These are phyloP conservation scores for Balansia obtecta DNA, from an alignment of 2,329 filamentous ascomycete genomes.

Conservation along the genomic window DNA sequence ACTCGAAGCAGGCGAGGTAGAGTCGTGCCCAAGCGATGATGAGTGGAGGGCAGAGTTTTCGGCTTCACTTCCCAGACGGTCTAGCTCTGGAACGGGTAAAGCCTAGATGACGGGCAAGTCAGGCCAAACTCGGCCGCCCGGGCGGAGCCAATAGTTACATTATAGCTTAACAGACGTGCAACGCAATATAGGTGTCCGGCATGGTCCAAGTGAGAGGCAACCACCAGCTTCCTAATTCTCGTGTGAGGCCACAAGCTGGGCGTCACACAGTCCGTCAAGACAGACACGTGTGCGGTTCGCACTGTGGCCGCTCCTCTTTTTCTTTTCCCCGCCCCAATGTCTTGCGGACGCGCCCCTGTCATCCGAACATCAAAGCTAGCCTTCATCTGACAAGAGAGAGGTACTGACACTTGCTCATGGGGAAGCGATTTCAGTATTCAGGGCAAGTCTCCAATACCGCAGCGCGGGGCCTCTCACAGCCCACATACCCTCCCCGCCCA, in stretches of 20 bases:
- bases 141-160: neutral
- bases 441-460: neutral
- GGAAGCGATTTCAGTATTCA: too few relatives aligned
- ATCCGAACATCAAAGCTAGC: neutral
- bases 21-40: neutral
- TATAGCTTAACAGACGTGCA: neutral
- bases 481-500: neutral
- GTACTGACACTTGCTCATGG: too few relatives aligned
- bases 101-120: neutral
- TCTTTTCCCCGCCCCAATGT: neutral
- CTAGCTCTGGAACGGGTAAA: neutral
- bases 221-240: neutral
- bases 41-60: neutral
- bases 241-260: neutral
- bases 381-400: too few relatives aligned
- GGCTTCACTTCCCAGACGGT: neutral
- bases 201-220: neutral
- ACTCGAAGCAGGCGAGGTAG: neutral
- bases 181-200: neutral
- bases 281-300: neutral
- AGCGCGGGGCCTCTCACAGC: too few relatives aligned
- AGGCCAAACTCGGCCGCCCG: neutral
- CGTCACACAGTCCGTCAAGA: neutral
- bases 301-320: neutral
- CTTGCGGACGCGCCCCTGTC: slow-evolving; percentile 1